phyloP scores from a whole-genome alignment of 306 rosid genomes.

The Dryas drummondii region DNA sequence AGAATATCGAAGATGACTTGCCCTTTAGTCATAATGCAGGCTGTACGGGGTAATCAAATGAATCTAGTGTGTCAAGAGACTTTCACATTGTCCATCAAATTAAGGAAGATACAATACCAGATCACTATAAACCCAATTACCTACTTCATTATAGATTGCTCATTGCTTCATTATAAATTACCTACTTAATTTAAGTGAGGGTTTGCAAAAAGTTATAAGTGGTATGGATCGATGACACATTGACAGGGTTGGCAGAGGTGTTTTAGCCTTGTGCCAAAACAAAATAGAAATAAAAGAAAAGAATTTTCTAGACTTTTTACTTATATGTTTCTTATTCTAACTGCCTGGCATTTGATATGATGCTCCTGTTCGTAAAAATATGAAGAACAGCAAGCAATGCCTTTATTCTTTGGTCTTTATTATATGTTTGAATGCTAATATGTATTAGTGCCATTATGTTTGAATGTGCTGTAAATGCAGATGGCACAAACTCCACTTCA shows the following conservation, averaged over 20 bases:
- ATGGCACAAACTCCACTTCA: conserved; percentile 95
- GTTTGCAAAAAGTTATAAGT: not conserved
- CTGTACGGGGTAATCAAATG: not conserved
- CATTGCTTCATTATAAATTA: not conserved
- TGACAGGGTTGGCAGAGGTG: not conserved
- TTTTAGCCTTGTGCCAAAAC: not conserved
- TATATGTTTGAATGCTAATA: not conserved
- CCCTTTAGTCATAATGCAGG: not conserved
- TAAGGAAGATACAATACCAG: not conserved
- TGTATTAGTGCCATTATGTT: not conserved
- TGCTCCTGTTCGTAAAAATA: not conserved
- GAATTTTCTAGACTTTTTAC: not conserved
- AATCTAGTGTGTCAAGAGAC: not conserved
- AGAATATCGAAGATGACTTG: too few species aligned
- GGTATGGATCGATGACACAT: not conserved
- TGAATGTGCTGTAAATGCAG: conserved; percentile 38
- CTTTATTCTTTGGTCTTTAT: not conserved
- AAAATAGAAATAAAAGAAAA: not conserved
- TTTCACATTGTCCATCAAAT: not conserved
- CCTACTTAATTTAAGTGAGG: not conserved
- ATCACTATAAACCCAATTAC: too few species aligned
- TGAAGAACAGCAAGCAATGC: not conserved
- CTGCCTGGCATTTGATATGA: not conserved
- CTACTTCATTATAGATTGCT: not conserved
- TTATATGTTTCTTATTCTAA: too few species aligned